Base-by-base conservation (phyloP, 768 basidiomycete species). In the Tylopilus sp. region DNA sequence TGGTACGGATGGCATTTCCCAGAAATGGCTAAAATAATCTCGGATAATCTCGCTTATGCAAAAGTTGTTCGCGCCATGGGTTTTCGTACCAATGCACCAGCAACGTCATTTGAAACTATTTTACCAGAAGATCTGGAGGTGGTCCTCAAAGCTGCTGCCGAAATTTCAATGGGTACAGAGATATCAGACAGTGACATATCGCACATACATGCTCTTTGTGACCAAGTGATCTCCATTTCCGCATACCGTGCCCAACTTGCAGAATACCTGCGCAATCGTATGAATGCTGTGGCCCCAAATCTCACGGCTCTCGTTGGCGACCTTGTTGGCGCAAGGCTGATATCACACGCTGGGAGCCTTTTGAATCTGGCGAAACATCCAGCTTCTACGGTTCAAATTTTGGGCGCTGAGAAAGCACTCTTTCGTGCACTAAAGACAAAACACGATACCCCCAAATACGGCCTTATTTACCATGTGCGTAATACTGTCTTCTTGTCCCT, bases 1-100 rank as follows among this genome's bases (percentile, higher is more conserved):
- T 99, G 97, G 97, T 99, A 99, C 64, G 97, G 97, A 33, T 99
- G 97, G 97, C 97, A 99, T 76, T 99, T 99, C 81, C 97, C 97
- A 6, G 97, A 99, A 74, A 91, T 99, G 88, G 89, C 87, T 54
- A 98, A 98, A 77, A 98, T 99, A 69, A 89, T 99, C 60, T 84
- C 86, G 54, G 97, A 99, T 78, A 99, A 97, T 73, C 75, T 95
- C 54, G 95, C 96, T 19, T 98, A 98, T 70, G 95, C 97, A 55
- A 97, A 93, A 75, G 87, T 89, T 53, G 84, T 99, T 63, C 88
- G 87, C 51, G 72, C 80, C 30, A 96, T 99, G 95, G 97, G 94
- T 54, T 94, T 98, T 82, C 91, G 97, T 61, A 95, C 95, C 61
- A 97, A 96, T 71, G 92, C 93, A 31, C 76, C 82, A 24, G 77